phyloP scores from a whole-genome alignment of 225 moss, liverwort and hornwort genomes.

The Sphagnum tenellum region DNA sequence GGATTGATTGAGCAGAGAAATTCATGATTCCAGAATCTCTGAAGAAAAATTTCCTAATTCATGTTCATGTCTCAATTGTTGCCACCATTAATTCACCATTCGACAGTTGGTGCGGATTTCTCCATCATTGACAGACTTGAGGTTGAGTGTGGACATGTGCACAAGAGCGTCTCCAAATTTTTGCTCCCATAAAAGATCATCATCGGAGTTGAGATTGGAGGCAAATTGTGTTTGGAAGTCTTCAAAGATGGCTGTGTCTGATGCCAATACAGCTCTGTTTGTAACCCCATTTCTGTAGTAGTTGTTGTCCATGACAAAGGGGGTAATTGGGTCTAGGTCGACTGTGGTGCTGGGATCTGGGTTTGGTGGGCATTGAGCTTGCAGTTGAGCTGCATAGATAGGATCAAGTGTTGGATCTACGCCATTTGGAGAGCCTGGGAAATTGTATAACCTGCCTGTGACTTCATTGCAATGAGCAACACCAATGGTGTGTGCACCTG shows the following conservation, averaged over 20 bases:
- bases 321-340: conserved; percentile 44
- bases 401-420: conserved; percentile 39
- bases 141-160: conserved; percentile 29
- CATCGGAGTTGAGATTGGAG: conserved; percentile 46
- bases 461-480: conserved; percentile 14
- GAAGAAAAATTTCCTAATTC: no score
- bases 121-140: conserved; percentile 20
- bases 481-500: conserved; percentile 25
- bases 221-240: conserved; percentile 39
- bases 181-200: conserved; percentile 38
- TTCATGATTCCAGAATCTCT: no score
- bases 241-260: conserved; percentile 36
- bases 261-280: conserved; percentile 37
- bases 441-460: conserved; percentile 31
- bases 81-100: no score
- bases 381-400: conserved; percentile 27
- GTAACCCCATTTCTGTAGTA: conserved; percentile 61
- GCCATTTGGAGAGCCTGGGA: conserved; percentile 26
- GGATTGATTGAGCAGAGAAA: no score
- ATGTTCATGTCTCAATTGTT: no score
- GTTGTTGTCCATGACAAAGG: conserved; percentile 56
- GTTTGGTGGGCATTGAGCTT: conserved; percentile 36
- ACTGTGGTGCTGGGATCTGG: conserved; percentile 18
- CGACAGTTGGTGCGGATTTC: conserved; percentile 42
- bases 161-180: conserved; percentile 28